Percentiles rank a stretch among this genome's conserved stretches.
Evolutionary conservation across 73 alveolate genomes (phyloP).

Genomic region (Tetrahymena thermophila): DNA sequence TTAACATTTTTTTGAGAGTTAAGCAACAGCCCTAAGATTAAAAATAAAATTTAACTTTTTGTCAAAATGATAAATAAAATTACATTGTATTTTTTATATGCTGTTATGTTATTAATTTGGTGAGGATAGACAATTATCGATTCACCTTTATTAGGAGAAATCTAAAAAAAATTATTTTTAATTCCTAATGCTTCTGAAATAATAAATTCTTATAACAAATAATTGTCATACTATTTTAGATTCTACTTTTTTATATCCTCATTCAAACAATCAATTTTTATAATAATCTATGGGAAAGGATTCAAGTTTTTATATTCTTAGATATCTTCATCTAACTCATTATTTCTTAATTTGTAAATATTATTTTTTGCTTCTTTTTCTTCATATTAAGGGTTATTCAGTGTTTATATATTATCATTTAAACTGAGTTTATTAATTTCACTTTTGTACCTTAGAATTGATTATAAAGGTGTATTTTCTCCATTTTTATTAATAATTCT

Average conservation of each 20-base stretch:
- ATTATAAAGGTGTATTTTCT: background rate
- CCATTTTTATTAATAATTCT: no score
- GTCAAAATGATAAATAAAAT: no score
- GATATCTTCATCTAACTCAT: background rate
- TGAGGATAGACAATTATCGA: background rate
- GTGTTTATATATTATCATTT: background rate
- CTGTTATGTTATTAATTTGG: background rate
- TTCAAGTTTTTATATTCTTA: background rate
- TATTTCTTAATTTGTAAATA: no score
- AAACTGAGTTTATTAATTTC: background rate
- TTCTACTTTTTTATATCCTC: background rate
- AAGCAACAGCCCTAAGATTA: background rate
- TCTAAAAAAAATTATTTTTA: background rate
- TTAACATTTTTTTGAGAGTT: background rate
- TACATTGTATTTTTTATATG: background rate
- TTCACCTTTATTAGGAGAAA: background rate
- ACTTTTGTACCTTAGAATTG: background rate
- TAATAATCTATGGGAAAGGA: background rate
- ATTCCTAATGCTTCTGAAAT: background rate
- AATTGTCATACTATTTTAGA: background rate
- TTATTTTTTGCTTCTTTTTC: background rate
- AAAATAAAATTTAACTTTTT: no score
- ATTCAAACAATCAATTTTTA: no score
- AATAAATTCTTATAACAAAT: background rate
- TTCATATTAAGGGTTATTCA: background rate